Evolutionary conservation across 805 yeast species (phyloP).

Genomic region (Candida endomychidarum): DNA sequence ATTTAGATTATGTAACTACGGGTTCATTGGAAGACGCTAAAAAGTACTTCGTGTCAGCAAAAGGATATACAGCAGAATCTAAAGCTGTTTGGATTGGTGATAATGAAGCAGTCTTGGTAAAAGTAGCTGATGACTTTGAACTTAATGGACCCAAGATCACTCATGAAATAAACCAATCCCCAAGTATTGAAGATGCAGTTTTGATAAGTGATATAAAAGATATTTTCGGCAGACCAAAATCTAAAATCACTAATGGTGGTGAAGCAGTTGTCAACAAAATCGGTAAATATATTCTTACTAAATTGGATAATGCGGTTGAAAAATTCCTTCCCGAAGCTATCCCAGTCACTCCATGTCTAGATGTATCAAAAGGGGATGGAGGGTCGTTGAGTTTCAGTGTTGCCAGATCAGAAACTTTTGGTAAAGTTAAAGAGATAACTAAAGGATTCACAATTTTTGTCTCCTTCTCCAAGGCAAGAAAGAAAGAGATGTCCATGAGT

Average conservation of each 20-base stretch:
- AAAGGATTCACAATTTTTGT: not conserved
- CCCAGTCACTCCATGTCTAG: slow-evolving; percentile 19
- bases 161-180: slow-evolving; percentile 3
- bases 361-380: slow-evolving; percentile 15
- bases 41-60: not conserved
- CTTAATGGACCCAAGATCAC: not conserved
- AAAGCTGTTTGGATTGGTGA: not conserved
- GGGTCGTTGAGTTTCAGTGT: slow-evolving; percentile 16
- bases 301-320: slow-evolving; percentile 6
- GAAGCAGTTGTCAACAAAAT: not conserved
- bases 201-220: not conserved
- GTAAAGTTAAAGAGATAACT: slow-evolving; percentile 1
- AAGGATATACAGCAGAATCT: slow-evolving; percentile 1
- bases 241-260: not conserved
- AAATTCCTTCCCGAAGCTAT: slow-evolving; percentile 12
- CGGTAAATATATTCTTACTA: slow-evolving; percentile 11
- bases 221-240: not conserved
- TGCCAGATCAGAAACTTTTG: slow-evolving; percentile 7
- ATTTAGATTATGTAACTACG: not conserved
- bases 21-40: not conserved
- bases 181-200: slow-evolving; percentile 3
- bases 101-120: not conserved
- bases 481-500: not conserved
- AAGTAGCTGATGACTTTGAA: slow-evolving; percentile 5
- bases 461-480: not conserved